These are phyloP conservation scores for Rhytidhysteron rufulum DNA, from an alignment of 2,329 filamentous ascomycete species.

Conservation along the genomic window DNA sequence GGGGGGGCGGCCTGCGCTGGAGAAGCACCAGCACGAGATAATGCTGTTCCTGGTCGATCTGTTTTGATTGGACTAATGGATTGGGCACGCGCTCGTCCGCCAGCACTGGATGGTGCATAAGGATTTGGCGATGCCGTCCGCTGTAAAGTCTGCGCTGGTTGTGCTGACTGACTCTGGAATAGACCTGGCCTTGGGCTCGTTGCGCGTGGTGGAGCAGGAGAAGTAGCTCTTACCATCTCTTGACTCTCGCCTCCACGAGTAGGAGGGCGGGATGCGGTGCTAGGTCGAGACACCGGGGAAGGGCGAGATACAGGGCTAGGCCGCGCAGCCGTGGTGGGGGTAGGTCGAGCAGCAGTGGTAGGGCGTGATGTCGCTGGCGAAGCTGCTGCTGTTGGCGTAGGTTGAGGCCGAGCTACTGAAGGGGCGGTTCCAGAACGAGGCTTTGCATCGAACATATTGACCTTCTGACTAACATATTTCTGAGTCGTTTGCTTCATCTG, in stretches of 20 bases:
- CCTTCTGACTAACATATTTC: slow-evolving; percentile 78
- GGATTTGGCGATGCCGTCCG: slow-evolving; percentile 62
- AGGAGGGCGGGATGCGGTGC: slow-evolving; percentile 49
- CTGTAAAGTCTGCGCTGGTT: slow-evolving; percentile 11
- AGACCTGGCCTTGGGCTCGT: slow-evolving; percentile 56
- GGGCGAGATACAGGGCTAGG: no score
- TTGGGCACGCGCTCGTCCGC: slow-evolving; percentile 30
- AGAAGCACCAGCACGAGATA: slow-evolving; percentile 36
- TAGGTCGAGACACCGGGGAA: no score
- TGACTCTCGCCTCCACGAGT: slow-evolving; percentile 47
- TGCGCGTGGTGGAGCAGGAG: slow-evolving; percentile 63
- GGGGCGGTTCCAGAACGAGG: neutral
- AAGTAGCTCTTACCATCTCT: slow-evolving; percentile 51
- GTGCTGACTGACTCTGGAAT: slow-evolving; percentile 21
- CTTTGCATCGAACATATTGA: slow-evolving; percentile 65
- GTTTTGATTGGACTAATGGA: slow-evolving; percentile 42
- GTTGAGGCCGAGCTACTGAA: slow-evolving; percentile 28
- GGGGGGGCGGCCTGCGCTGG: slow-evolving; percentile 32
- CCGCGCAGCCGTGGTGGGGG: neutral
- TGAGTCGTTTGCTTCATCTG: slow-evolving; percentile 95
- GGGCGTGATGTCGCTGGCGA: slow-evolving; percentile 22
- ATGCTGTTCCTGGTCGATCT: slow-evolving; percentile 29
- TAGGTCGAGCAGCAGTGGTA: slow-evolving; percentile 26
- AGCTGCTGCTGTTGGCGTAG: slow-evolving; percentile 5
- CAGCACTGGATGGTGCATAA: slow-evolving; percentile 43